Percentiles rank a stretch among this genome's conserved stretches.
Evolutionary conservation across 805 yeast genomes (phyloP).

Genomic region (Priceomyces haplophilus): DNA sequence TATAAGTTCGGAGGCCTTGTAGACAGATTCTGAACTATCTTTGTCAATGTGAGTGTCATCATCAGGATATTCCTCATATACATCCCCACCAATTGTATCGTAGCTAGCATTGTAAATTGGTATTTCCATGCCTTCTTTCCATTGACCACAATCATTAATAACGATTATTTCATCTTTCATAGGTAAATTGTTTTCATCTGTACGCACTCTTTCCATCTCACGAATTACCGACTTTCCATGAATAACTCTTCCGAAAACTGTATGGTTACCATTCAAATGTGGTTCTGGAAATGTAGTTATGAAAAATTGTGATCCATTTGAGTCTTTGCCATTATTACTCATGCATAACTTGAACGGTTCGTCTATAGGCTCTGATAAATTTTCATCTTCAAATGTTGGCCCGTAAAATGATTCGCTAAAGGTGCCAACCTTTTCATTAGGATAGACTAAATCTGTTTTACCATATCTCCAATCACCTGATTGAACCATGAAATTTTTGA

Average conservation of each 20-base stretch:
- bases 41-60: constrained; percentile 60
- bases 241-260: constrained; percentile 71
- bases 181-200: constrained; percentile 42
- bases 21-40: constrained; percentile 54
- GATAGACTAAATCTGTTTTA: constrained; percentile 15
- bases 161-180: constrained; percentile 39
- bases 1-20: constrained; percentile 49
- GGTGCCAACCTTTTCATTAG: constrained; percentile 27
- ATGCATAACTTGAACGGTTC: constrained; percentile 54
- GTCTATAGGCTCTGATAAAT: constrained; percentile 42
- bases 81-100: constrained; percentile 61
- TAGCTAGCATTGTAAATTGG: constrained; percentile 66
- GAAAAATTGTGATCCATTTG: constrained; percentile 68
- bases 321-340: constrained; percentile 55
- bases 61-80: constrained; percentile 74
- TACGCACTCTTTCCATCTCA: constrained; percentile 52
- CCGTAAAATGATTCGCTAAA: constrained; percentile 30
- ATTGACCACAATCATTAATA: constrained; percentile 59
- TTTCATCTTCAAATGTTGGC: constrained; percentile 54
- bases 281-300: constrained; percentile 67
- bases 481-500: constrained; percentile 69
- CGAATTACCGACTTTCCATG: constrained; percentile 69
- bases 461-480: constrained; percentile 58
- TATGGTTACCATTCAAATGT: constrained; percentile 72
- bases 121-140: constrained; percentile 50